These are phyloP conservation scores for Pleurotus salmoneostramineus DNA, from an alignment of 768 basidiomycete genomes.

Conservation along the genomic window DNA sequence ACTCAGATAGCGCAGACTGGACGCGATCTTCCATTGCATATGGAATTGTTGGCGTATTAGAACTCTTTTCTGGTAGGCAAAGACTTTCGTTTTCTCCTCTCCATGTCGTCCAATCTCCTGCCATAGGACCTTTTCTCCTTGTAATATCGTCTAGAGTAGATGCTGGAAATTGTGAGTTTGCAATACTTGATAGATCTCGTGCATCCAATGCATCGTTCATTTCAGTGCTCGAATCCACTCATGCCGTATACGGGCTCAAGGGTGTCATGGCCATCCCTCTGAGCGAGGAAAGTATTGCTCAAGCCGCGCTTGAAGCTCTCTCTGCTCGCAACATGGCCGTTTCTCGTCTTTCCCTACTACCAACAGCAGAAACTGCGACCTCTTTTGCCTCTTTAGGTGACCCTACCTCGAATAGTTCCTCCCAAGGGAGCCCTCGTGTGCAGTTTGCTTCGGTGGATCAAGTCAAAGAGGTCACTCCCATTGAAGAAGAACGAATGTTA, in stretches of 20 bases:
- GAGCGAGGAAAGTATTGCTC: slow-evolving; percentile 55
- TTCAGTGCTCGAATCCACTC: slow-evolving; percentile 61
- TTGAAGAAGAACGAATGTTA: neutral
- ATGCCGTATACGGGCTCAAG: slow-evolving; percentile 65
- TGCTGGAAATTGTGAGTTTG: slow-evolving; percentile 62
- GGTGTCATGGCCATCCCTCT: slow-evolving; percentile 70
- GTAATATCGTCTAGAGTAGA: slow-evolving; percentile 63
- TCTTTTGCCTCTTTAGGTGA: neutral
- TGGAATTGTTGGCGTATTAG: slow-evolving; percentile 73
- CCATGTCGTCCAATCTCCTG: neutral
- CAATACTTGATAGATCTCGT: neutral
- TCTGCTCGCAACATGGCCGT: slow-evolving; percentile 43
- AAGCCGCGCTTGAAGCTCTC: slow-evolving; percentile 45
- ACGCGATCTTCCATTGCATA: slow-evolving; percentile 55
- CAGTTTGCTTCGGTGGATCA: slow-evolving; percentile 5
- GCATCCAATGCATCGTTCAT: slow-evolving; percentile 2
- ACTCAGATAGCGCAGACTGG: slow-evolving; percentile 46
- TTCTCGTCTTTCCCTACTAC: slow-evolving; percentile 43
- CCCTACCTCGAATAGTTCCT: neutral
- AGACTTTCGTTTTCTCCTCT: slow-evolving; percentile 8
- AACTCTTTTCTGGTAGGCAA: slow-evolving; percentile 63
- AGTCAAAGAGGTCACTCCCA: slow-evolving; percentile 1
- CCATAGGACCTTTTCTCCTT: slow-evolving; percentile 68
- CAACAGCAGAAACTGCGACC: slow-evolving; percentile 18
- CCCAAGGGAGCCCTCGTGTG: slow-evolving; percentile 8